phyloP scores from a whole-genome alignment of 495 filamentous ascomycete species.

The Lasiosphaeria ovina region DNA sequence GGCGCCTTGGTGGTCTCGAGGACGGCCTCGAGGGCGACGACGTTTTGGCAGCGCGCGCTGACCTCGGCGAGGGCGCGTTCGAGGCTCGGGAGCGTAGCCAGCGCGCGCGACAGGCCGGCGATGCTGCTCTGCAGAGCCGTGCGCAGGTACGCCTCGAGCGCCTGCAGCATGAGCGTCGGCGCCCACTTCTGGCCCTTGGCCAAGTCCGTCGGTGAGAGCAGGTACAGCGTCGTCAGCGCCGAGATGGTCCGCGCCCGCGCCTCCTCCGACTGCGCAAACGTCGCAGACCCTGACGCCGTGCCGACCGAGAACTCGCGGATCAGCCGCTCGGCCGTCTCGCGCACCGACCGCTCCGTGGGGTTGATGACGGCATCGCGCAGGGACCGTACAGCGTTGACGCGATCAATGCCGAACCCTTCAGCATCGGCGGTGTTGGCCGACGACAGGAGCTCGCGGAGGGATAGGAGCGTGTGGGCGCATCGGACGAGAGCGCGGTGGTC shows the following conservation, averaged over 20 bases:
- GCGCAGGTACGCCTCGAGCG: constrained; percentile 78
- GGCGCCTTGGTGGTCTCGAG: constrained; percentile 67
- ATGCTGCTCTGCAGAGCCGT: constrained; percentile 70
- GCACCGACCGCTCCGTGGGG: constrained; percentile 68
- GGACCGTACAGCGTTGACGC: constrained; percentile 64
- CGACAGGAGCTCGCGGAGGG: constrained; percentile 67
- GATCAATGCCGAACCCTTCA: constrained; percentile 73
- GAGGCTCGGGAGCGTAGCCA: constrained; percentile 77
- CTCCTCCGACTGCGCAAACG: constrained; percentile 80
- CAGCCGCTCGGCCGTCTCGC: constrained; percentile 71
- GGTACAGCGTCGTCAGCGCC: constrained; percentile 73
- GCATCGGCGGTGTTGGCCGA: constrained; percentile 59
- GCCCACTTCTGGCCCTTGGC: constrained; percentile 53
- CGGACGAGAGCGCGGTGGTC: constrained; percentile 76
- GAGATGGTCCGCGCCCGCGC: constrained; percentile 68
- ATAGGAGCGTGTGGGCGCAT: constrained; percentile 72
- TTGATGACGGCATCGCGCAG: constrained; percentile 64
- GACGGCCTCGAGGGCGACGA: constrained; percentile 80
- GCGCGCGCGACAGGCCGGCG: constrained; percentile 64
- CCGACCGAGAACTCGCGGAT: constrained; percentile 81
- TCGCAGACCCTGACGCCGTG: constrained; percentile 53
- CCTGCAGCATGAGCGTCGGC: constrained; percentile 69
- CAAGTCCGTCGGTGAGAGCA: constrained; percentile 63
- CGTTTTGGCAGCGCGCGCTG: constrained; percentile 80
- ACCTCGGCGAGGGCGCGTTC: constrained; percentile 81